These are phyloP conservation scores for Piromyces finnis DNA, from an alignment of 192 early-diverging fungal genomes.

Conservation along the genomic window DNA sequence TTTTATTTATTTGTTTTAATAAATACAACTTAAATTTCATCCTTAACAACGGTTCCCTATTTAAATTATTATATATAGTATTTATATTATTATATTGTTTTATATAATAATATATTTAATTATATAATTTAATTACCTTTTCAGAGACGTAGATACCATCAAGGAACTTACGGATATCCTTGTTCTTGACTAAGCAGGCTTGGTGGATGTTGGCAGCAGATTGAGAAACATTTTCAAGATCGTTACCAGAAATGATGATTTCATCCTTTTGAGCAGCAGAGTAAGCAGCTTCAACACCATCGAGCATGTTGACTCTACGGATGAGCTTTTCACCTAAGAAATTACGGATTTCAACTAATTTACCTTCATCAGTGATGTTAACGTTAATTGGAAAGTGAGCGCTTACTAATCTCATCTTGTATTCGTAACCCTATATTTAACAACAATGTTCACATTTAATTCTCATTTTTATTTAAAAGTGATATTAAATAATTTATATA, in stretches of 20 bases:
- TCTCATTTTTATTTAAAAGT: too few relatives aligned
- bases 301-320: conserved; percentile 67
- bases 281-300: conserved; percentile 60
- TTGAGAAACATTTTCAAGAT: conserved; percentile 85
- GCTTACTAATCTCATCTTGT: conserved; percentile 98
- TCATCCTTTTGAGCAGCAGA: conserved; percentile 86
- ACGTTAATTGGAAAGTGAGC: conserved; percentile 99
- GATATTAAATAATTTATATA: too few relatives aligned
- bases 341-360: conserved; percentile 90
- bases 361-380: conserved; percentile 56
- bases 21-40: conserved; percentile 8
- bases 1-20: background rate
- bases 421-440: conserved; percentile 63
- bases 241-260: conserved; percentile 81
- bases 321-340: conserved; percentile 92
- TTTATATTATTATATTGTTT: too few relatives aligned
- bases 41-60: conserved; percentile 34
- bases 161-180: conserved; percentile 99
- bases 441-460: too few relatives aligned
- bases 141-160: conserved; percentile 94
- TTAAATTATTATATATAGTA: background rate
- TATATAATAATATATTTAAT: too few relatives aligned
- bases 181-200: conserved; percentile 81
- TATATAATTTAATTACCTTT: conserved; percentile 15
- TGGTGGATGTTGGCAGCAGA: conserved; percentile 93